Evolutionary conservation across 768 basidiomycete genomes (phyloP).

Genomic region (Phanerochaete carnosa): DNA sequence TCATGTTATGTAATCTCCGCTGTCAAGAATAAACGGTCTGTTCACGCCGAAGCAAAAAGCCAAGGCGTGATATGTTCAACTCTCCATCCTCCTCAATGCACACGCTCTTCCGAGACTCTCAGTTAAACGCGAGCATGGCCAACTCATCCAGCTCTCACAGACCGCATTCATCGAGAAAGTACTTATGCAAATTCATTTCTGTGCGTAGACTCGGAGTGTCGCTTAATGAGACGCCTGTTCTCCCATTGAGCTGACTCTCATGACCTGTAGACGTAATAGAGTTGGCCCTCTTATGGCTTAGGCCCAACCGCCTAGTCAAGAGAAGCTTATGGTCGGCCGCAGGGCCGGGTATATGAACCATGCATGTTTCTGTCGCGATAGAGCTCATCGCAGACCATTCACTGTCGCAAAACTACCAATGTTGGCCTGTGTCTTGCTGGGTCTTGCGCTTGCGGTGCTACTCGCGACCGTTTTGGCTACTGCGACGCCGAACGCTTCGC

Average conservation of each 20-base stretch:
- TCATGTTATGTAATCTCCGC: not conserved
- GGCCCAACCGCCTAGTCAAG: no score
- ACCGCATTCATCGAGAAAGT: no score
- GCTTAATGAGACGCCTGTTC: no score
- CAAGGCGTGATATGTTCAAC: not conserved
- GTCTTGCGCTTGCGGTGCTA: not conserved
- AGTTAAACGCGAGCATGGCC: not conserved
- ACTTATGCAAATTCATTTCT: not conserved
- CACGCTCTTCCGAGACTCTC: not conserved
- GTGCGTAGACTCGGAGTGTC: not conserved
- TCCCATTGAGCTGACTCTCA: no score
- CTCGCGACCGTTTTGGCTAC: not conserved
- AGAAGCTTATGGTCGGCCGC: no score
- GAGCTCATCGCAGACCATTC: not conserved
- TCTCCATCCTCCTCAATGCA: not conserved
- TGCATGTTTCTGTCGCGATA: no score
- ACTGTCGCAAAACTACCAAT: not conserved
- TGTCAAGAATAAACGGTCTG: no score
- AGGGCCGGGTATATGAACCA: no score
- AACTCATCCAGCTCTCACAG: no score
- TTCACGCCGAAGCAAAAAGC: no score
- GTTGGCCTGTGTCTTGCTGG: not conserved
- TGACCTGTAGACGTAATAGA: no score
- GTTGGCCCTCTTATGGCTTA: no score
- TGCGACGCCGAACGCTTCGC: not conserved